Conservation (phyloP, 1,284 basidiomycete genomes). For the Albatrellus sp. region DNA sequence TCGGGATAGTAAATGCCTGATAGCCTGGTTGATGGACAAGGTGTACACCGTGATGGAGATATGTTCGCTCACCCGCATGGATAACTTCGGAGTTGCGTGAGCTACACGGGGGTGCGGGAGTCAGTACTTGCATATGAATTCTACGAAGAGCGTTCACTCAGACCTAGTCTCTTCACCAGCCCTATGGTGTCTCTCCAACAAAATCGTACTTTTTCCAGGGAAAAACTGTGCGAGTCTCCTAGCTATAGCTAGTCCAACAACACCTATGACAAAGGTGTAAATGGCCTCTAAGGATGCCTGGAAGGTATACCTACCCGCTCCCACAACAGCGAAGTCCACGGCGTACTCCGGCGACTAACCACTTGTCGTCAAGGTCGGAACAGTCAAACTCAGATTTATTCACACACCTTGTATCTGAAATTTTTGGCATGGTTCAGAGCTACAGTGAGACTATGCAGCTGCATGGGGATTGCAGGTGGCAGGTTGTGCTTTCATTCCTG, state of each 20-base stretch:
- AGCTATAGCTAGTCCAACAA: conserved; percentile 83
- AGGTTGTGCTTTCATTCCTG: too few relatives aligned
- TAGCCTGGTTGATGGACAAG: not conserved
- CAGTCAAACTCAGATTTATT: not conserved
- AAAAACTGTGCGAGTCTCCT: conserved; percentile 59
- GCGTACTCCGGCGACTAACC: conserved; percentile 52
- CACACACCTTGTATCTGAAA: conserved; percentile 47
- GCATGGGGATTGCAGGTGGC: not conserved
- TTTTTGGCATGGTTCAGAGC: not conserved
- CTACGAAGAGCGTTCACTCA: conserved; percentile 10
- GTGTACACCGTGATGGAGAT: conserved; percentile 4
- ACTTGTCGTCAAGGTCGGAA: not conserved
- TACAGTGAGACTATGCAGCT: not conserved
- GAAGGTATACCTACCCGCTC: conserved; percentile 49
- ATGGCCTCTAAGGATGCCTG: not conserved
- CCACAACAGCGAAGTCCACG: conserved; percentile 90
- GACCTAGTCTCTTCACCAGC: conserved; percentile 81
- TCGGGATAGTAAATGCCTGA: conserved; percentile 75
- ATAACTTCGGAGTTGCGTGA: conserved; percentile 95
- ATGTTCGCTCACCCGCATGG: conserved; percentile 56
- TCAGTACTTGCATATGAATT: not conserved
- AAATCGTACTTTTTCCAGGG: conserved; percentile 65
- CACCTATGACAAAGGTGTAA: conserved; percentile 33
- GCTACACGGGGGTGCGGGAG: conserved; percentile 25
- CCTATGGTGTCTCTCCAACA: conserved; percentile 70